Conservation (phyloP, 2,329 filamentous ascomycete species). For the Ophiocordyceps camponoti-floridani region DNA sequence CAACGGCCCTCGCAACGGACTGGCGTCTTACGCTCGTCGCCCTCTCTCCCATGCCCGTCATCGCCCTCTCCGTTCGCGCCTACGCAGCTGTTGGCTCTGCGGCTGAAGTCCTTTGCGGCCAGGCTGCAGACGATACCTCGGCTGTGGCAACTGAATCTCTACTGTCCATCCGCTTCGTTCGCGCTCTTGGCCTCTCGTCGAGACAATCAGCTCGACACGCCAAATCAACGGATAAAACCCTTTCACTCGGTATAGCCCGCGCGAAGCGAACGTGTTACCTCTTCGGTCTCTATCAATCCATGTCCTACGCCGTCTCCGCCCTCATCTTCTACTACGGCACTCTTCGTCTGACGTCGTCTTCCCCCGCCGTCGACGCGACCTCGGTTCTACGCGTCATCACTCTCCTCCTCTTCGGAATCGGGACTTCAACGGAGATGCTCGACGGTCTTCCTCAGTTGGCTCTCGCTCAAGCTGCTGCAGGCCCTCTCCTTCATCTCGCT, state of each 20-base stretch:
- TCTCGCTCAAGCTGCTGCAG: conserved; percentile 53
- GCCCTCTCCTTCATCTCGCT: conserved; percentile 53
- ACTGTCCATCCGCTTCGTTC: conserved; percentile 60
- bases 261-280: conserved; percentile 50
- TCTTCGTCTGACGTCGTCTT: conserved; percentile 34
- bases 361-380: conserved; percentile 25
- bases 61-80: conserved; percentile 45
- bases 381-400: conserved; percentile 60
- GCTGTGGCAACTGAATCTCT: conserved; percentile 53
- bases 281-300: conserved; percentile 62
- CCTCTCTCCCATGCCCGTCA: conserved; percentile 47
- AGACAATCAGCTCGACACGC: not conserved
- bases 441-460: conserved; percentile 67
- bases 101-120: conserved; percentile 52
- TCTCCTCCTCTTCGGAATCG: conserved; percentile 67
- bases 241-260: conserved; percentile 44
- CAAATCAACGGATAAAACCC: conserved; percentile 19
- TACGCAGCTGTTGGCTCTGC: conserved; percentile 44
- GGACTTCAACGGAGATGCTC: conserved; percentile 51
- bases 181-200: conserved; percentile 39
- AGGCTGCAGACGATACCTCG: conserved; percentile 39
- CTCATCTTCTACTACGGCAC: conserved; percentile 74
- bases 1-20: conserved; percentile 56
- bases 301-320: conserved; percentile 54
- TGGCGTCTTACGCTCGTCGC: conserved; percentile 73